Evolutionary conservation across 2,329 filamentous ascomycete genomes (phyloP).

Genomic region (Domatiomyces globalis): DNA sequence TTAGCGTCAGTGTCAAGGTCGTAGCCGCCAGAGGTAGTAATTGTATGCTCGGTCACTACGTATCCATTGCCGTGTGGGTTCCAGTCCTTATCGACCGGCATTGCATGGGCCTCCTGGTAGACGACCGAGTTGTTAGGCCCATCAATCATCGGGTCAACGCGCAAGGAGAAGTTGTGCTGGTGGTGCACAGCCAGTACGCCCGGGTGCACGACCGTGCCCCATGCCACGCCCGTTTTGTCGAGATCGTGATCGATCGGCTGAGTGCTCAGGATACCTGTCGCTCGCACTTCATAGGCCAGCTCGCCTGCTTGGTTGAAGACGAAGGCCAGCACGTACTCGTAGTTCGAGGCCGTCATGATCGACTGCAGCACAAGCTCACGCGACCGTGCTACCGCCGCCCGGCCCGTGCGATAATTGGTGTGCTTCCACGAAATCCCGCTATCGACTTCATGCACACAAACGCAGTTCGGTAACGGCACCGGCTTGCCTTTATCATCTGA

Average conservation of each 20-base stretch:
- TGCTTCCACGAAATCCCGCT: constrained; percentile 57
- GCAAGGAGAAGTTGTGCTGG: constrained; percentile 61
- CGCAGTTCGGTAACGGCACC: constrained; percentile 47
- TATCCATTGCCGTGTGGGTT: constrained; percentile 42
- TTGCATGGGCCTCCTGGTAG: constrained; percentile 46
- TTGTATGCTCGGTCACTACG: constrained; percentile 33
- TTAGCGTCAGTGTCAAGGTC: constrained; percentile 36
- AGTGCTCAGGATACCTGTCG: constrained; percentile 54
- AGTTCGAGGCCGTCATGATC: constrained; percentile 59
- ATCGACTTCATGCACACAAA: constrained; percentile 59
- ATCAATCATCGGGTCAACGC: constrained; percentile 43
- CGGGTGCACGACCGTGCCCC: constrained; percentile 55
- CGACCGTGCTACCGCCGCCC: constrained; percentile 48
- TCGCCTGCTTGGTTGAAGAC: constrained; percentile 59
- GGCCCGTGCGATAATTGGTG: constrained; percentile 54
- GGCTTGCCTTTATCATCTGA: constrained; percentile 47
- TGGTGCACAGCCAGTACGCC: constrained; percentile 57
- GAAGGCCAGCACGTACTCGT: constrained; percentile 60
- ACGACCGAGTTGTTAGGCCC: constrained; percentile 42
- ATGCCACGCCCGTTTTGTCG: constrained; percentile 48
- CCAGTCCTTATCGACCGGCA: constrained; percentile 39
- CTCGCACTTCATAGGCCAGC: constrained; percentile 52
- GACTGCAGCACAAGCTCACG: constrained; percentile 54
- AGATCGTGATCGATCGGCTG: constrained; percentile 46
- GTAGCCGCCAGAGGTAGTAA: constrained; percentile 34